phyloP scores from a whole-genome alignment of 1,284 basidiomycete species.

The Peniophora sp. region DNA sequence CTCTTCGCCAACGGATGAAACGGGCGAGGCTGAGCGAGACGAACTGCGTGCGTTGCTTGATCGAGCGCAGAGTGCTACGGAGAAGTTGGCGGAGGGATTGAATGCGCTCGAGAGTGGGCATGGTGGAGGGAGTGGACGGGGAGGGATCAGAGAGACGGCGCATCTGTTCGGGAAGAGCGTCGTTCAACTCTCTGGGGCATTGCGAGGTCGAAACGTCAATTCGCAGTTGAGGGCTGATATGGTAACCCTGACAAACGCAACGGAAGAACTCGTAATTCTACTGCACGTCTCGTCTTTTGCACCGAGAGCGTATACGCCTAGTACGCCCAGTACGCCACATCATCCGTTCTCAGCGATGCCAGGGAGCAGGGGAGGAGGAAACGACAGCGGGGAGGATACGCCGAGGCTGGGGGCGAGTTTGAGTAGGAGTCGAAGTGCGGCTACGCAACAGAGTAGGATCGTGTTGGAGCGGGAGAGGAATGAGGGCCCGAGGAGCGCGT shows the following conservation, averaged over 20 bases:
- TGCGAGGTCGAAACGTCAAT: constrained; percentile 50
- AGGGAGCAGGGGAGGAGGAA: constrained; percentile 3
- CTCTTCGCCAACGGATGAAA: constrained; percentile 41
- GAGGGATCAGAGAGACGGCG: constrained; percentile 58
- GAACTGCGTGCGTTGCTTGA: constrained; percentile 44
- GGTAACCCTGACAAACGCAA: constrained; percentile 65
- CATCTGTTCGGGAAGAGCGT: constrained; percentile 70
- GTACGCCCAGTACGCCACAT: constrained; percentile 21
- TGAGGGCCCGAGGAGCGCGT: constrained; percentile 47
- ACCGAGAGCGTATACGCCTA: constrained; percentile 53
- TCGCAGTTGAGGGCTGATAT: constrained; percentile 59
- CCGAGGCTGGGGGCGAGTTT: constrained; percentile 37
- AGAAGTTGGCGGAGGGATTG: constrained; percentile 47
- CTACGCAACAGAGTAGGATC: constrained; percentile 36
- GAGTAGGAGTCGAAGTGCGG: constrained; percentile 53
- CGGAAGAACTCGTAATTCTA: constrained; percentile 72
- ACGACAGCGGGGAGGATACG: constrained; percentile 28
- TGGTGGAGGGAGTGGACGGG: constrained; percentile 38
- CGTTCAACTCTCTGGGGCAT: constrained; percentile 56
- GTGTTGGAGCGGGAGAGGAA: constrained; percentile 16
- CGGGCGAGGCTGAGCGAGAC: constrained; percentile 24
- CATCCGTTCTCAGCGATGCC: too few relatives aligned
- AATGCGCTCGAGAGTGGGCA: constrained; percentile 37
- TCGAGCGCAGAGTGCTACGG: constrained; percentile 50
- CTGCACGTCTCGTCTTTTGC: constrained; percentile 73